Evolutionary conservation across 345 rosid genomes (phyloP).

Genomic region (Litchi chinensis): DNA sequence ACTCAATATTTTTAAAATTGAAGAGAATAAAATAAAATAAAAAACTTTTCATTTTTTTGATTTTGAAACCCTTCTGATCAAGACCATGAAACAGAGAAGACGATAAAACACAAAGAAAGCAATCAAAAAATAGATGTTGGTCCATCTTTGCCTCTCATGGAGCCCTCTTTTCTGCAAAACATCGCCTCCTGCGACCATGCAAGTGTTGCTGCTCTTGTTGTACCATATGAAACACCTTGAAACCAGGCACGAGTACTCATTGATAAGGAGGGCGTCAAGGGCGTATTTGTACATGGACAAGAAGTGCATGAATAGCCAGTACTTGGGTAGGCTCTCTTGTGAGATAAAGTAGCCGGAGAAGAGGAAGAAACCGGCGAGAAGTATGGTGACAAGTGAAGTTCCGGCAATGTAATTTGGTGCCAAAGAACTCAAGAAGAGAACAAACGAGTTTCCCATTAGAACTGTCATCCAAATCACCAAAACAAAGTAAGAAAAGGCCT

Average conservation of each 20-base stretch:
- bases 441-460: constrained; percentile 88
- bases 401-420: constrained; percentile 94
- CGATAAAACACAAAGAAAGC: constrained; percentile 90
- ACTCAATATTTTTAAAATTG: too few species aligned
- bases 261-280: constrained; percentile 79
- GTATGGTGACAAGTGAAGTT: constrained; percentile 70
- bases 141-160: constrained; percentile 67
- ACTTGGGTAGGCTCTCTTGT: constrained; percentile 73
- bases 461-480: constrained; percentile 75
- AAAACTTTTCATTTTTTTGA: constrained; percentile 47
- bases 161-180: constrained; percentile 74
- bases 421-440: constrained; percentile 80
- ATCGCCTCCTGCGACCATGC: constrained; percentile 72
- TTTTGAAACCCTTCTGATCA: constrained; percentile 77
- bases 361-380: constrained; percentile 78
- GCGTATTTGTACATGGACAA: constrained; percentile 94
- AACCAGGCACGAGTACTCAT: constrained; percentile 82
- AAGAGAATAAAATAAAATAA: too few species aligned
- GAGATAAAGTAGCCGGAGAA: constrained; percentile 95
- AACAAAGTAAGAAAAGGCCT: constrained; percentile 75
- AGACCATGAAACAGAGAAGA: constrained; percentile 64
- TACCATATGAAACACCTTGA: constrained; percentile 71
- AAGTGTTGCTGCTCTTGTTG: constrained; percentile 39
- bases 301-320: constrained; percentile 94
- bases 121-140: constrained; percentile 64